Conservation (phyloP, 2,329 filamentous ascomycete genomes). For the Alternaria postmessia region DNA sequence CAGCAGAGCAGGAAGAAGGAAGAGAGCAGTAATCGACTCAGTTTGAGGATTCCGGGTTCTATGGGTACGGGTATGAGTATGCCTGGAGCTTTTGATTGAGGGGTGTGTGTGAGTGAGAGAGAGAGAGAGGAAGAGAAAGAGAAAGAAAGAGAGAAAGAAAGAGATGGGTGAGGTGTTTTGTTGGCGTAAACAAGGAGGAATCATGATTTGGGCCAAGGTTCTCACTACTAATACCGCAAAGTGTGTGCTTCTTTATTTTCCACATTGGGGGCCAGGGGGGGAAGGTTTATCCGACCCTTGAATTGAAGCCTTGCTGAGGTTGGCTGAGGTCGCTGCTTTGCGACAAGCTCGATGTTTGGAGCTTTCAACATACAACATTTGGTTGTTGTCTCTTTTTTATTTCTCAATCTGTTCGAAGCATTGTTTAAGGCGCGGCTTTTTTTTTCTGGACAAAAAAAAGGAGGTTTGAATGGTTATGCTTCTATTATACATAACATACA, state of each 20-base stretch:
- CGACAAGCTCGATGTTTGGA: too few relatives aligned
- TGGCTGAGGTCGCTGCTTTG: too few relatives aligned
- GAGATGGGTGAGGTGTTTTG: too few relatives aligned
- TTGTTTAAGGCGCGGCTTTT: background rate
- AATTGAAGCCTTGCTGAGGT: too few relatives aligned
- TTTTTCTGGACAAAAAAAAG: background rate
- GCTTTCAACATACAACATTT: background rate
- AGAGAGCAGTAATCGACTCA: slow-evolving; percentile 33
- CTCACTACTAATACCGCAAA: background rate
- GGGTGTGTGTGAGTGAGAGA: too few relatives aligned
- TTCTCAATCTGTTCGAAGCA: background rate
- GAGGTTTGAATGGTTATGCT: background rate
- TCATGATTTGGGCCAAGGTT: background rate
- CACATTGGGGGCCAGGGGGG: background rate
- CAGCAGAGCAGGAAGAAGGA: slow-evolving; percentile 36
- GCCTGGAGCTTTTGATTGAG: slow-evolving; percentile 22
- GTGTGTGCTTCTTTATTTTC: background rate
- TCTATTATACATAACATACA: background rate
- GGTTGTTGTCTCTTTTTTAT: background rate
- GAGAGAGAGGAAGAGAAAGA: too few relatives aligned
- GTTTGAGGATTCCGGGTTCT: slow-evolving; percentile 38
- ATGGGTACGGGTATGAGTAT: slow-evolving; percentile 29
- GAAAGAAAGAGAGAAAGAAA: too few relatives aligned
- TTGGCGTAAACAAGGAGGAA: background rate
- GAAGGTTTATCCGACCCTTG: too few relatives aligned